These are phyloP conservation scores for Thymus quinquecostatus DNA, from an alignment of 257 asterid species.

Conservation along the genomic window DNA sequence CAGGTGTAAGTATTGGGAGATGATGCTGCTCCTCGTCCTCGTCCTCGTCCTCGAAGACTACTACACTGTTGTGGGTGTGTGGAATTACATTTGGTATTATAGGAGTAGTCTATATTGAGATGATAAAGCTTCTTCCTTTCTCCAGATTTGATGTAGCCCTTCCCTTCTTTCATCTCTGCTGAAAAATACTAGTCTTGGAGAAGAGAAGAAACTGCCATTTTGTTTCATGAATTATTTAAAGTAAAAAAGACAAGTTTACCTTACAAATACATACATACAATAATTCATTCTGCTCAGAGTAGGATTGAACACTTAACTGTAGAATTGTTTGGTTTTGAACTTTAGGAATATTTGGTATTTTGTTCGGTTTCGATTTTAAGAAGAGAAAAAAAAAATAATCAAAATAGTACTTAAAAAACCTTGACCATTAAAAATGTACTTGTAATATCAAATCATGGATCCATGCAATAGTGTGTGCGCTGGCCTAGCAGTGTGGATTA, in stretches of 20 bases:
- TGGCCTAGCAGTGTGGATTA: too few species aligned
- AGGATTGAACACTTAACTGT: too few species aligned
- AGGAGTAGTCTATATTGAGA: conserved; percentile 47
- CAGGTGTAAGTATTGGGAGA: conserved; percentile 16
- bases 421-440: too few species aligned
- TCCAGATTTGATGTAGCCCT: conserved; percentile 33
- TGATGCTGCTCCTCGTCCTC: neutral
- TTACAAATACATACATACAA: neutral
- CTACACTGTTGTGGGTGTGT: conserved; percentile 18
- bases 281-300: too few species aligned
- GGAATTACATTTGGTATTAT: conserved; percentile 23
- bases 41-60: neutral
- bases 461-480: too few species aligned
- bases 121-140: conserved; percentile 34
- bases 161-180: neutral
- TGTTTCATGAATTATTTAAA: neutral
- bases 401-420: too few species aligned
- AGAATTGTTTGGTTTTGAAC: too few species aligned
- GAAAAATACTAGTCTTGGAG: neutral
- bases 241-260: neutral
- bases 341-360: too few species aligned
- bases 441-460: too few species aligned
- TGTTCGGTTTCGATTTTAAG: too few species aligned
- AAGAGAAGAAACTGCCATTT: neutral
- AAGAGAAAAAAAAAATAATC: too few species aligned